phyloP scores from a whole-genome alignment of 768 basidiomycete species.

The Pilatotrama ljubarskyi region DNA sequence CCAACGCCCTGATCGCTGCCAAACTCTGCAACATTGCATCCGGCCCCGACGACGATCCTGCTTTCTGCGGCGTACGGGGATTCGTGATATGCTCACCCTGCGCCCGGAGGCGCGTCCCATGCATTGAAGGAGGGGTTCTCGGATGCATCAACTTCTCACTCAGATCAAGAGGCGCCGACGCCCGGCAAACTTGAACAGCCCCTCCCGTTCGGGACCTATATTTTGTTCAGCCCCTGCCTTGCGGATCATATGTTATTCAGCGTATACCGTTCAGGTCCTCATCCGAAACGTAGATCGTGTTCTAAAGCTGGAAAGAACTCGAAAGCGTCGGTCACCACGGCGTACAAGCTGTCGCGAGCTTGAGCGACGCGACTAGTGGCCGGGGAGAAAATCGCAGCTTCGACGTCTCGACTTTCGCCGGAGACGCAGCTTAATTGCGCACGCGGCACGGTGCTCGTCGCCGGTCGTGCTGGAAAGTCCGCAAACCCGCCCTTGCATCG shows the following conservation, averaged over 20 bases:
- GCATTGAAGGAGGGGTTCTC: no score
- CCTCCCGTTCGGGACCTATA: not conserved
- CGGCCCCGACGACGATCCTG: not conserved
- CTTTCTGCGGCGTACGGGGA: not conserved
- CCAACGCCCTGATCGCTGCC: not conserved
- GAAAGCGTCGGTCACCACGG: not conserved
- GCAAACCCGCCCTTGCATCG: not conserved
- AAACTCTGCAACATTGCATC: not conserved
- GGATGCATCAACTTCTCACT: not conserved
- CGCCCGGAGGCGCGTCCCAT: not conserved
- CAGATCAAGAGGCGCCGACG: not conserved
- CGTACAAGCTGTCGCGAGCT: not conserved
- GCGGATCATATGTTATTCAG: no score
- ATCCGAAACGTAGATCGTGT: no score
- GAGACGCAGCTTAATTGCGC: not conserved
- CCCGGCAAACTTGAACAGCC: not conserved
- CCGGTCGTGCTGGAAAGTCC: not conserved
- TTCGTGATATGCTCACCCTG: not conserved
- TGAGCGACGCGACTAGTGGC: not conserved
- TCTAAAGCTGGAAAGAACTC: not conserved
- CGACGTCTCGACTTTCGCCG: conserved; percentile 6
- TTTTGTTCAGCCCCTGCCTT: no score
- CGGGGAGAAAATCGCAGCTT: not conserved
- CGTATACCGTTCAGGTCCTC: no score
- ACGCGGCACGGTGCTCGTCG: not conserved